These are phyloP conservation scores for Trichophyton rubrum DNA, from an alignment of 2,329 filamentous ascomycete species.

Conservation along the genomic window DNA sequence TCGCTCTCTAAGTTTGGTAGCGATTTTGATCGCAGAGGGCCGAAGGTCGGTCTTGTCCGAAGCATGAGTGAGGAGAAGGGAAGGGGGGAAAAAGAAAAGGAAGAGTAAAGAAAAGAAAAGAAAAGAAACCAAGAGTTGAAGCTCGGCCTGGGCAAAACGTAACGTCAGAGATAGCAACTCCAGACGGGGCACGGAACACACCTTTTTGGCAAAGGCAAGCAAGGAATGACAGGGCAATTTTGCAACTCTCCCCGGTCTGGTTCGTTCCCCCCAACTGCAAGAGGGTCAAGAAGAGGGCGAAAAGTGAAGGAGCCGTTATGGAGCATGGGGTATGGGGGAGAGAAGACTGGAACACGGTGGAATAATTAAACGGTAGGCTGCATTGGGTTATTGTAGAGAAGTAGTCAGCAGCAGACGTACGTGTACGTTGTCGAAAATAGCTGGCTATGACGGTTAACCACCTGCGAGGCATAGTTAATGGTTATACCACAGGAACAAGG, in stretches of 20 bases:
- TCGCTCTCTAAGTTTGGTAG: background rate
- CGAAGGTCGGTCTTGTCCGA: slow-evolving; percentile 2
- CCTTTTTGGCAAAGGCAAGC: background rate
- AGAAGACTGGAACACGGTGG: background rate
- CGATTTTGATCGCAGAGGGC: background rate
- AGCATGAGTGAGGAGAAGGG: background rate
- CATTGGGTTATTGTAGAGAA: background rate
- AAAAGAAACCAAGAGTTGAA: background rate
- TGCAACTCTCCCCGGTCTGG: background rate
- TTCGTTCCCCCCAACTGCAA: background rate
- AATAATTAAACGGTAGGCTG: background rate
- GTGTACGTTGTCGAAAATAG: background rate
- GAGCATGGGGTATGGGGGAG: background rate
- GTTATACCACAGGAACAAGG: background rate
- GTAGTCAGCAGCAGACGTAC: background rate
- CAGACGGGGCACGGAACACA: background rate
- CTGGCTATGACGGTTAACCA: background rate
- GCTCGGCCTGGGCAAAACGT: background rate
- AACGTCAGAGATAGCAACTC: background rate
- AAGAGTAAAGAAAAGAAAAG: slow-evolving; percentile 1
- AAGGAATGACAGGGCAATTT: background rate
- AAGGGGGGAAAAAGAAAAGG: background rate
- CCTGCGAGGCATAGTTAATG: background rate
- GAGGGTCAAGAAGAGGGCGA: background rate
- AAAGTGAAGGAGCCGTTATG: background rate